Conservation (phyloP, 495 filamentous ascomycete genomes). For the Lepraria neglecta region DNA sequence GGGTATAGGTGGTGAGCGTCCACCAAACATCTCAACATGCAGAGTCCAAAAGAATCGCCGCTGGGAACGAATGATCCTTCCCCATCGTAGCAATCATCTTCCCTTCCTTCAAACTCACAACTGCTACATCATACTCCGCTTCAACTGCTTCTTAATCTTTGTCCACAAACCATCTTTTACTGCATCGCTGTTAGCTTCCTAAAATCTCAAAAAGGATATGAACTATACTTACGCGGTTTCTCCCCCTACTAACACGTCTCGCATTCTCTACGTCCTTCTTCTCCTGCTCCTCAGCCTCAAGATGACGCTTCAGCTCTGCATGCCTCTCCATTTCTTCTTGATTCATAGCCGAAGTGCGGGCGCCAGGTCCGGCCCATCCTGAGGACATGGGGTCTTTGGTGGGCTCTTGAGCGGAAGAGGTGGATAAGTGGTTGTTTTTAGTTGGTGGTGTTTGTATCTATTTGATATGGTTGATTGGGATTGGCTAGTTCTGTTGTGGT, state of each 20-base stretch:
- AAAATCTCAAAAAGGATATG: neutral
- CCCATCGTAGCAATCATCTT: too few relatives aligned
- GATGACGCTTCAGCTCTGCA: slow-evolving; percentile 34
- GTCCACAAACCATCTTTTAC: slow-evolving; percentile 18
- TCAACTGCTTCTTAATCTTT: slow-evolving; percentile 10
- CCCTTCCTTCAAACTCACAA: neutral
- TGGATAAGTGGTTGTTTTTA: neutral
- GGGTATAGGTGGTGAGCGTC: too few relatives aligned
- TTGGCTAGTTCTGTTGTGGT: neutral
- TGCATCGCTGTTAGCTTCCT: neutral
- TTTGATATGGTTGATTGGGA: neutral
- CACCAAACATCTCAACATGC: too few relatives aligned
- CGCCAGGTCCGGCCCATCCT: slow-evolving; percentile 16
- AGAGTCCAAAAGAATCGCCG: too few relatives aligned
- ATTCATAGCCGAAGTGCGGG: slow-evolving; percentile 22
- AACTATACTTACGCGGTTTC: slow-evolving; percentile 14
- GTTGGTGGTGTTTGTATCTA: too few relatives aligned
- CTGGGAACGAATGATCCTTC: too few relatives aligned
- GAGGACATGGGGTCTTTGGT: slow-evolving; percentile 11
- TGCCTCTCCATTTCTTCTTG: slow-evolving; percentile 37
- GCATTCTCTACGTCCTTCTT: slow-evolving; percentile 19
- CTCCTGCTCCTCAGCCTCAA: slow-evolving; percentile 42
- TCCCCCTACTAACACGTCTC: slow-evolving; percentile 14
- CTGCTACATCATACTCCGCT: slow-evolving; percentile 17
- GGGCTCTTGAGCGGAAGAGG: neutral